Percentiles rank a stretch among this genome's conserved stretches.
Evolutionary conservation across 176 grass and related monocot species (phyloP).

Genomic region (Elymus sibiricus): DNA sequence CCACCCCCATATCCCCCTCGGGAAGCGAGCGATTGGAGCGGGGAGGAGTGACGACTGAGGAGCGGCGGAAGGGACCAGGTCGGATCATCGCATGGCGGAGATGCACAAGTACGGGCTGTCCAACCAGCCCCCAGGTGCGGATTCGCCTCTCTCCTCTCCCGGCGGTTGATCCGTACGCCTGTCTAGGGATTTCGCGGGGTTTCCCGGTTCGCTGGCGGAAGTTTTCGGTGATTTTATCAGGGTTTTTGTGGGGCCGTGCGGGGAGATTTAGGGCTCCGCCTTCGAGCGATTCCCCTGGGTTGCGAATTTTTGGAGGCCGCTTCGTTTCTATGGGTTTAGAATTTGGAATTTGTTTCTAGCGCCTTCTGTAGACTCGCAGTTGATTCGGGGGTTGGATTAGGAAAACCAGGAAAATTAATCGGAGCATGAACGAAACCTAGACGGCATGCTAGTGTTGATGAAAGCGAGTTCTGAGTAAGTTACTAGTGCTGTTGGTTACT

Average conservation of each 20-base stretch:
- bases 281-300: not conserved
- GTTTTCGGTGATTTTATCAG: not conserved
- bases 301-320: not conserved
- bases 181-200: not conserved
- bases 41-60: not conserved
- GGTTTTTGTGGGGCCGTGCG: not conserved
- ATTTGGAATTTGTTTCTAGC: not conserved
- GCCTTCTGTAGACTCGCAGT: not conserved
- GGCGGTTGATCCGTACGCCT: conserved; percentile 5
- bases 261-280: not conserved
- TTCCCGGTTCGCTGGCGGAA: not conserved
- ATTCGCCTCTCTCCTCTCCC: not conserved
- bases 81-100: conserved; percentile 54
- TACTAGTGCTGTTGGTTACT: not conserved
- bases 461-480: not conserved
- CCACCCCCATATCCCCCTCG: conserved; percentile 26
- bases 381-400: not conserved
- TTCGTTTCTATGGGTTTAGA: not conserved
- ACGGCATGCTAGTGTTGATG: not conserved
- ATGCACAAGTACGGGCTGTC: conserved; percentile 39
- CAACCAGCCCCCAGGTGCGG: conserved; percentile 45
- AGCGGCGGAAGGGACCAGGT: not conserved
- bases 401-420: not conserved
- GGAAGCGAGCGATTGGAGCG: not conserved
- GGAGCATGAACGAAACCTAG: not conserved